phyloP scores from a whole-genome alignment of 768 basidiomycete genomes.

The Pleurotus tuoliensis region DNA sequence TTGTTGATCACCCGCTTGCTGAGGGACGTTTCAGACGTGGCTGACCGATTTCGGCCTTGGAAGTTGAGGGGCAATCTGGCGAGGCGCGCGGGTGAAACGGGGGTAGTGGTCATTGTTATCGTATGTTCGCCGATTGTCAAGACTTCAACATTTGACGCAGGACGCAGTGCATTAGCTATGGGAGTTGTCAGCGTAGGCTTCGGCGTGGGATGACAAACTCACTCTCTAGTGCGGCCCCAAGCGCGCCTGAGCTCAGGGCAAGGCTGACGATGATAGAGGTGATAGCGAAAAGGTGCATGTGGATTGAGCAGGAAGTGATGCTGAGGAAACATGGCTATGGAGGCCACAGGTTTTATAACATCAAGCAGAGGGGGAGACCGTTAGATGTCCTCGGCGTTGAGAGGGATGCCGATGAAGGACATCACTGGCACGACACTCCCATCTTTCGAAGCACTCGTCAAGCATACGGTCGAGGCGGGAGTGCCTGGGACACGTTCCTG shows the following conservation, averaged over 20 bases:
- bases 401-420: too few relatives aligned
- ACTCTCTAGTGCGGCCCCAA: neutral
- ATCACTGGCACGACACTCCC: too few relatives aligned
- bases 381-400: too few relatives aligned
- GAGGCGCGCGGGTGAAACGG: neutral
- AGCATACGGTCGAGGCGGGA: too few relatives aligned
- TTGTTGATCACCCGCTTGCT: conserved; percentile 4
- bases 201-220: neutral
- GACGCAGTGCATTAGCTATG: neutral
- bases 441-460: too few relatives aligned
- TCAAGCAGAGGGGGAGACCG: too few relatives aligned
- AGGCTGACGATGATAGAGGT: neutral
- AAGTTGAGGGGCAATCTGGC: neutral
- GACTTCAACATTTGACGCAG: neutral
- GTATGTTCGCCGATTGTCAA: neutral
- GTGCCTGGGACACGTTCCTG: too few relatives aligned
- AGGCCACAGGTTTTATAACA: too few relatives aligned
- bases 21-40: neutral
- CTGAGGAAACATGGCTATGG: too few relatives aligned
- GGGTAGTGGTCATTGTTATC: neutral
- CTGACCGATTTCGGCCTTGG: neutral
- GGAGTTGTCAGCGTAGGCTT: neutral
- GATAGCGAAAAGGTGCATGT: neutral
- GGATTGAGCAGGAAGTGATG: too few relatives aligned
- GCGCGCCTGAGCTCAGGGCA: neutral